Conservation (phyloP, 1,284 basidiomycete genomes). For the Amylostereum areolatum region DNA sequence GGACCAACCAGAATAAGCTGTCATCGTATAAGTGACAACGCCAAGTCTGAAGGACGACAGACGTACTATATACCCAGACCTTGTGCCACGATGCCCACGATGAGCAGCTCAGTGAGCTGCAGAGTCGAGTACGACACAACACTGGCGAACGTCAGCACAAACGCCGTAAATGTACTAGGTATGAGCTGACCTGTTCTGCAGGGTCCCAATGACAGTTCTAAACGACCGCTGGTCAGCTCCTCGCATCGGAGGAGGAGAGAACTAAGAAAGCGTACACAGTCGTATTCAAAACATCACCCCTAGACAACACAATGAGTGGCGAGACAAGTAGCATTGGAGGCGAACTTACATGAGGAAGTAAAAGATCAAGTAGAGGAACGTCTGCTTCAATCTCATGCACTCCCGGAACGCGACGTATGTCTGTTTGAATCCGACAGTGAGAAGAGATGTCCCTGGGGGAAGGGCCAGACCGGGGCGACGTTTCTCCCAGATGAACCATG, state of each 20-base stretch:
- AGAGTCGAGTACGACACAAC: constrained; percentile 63
- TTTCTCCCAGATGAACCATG: constrained; percentile 74
- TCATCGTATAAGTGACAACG: not conserved
- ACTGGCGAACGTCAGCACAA: constrained; percentile 17
- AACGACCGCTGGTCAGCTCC: not conserved
- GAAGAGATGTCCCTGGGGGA: constrained; percentile 54
- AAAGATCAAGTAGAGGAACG: constrained; percentile 68
- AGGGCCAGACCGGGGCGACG: constrained; percentile 60
- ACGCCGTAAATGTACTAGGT: constrained; percentile 5
- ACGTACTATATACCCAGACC: constrained; percentile 70
- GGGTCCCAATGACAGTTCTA: constrained; percentile 72
- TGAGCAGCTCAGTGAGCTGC: constrained; percentile 63
- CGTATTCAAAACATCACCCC: constrained; percentile 72
- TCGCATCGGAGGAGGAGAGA: not conserved
- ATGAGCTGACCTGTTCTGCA: constrained; percentile 63
- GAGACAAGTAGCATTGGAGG: not conserved
- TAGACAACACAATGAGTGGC: constrained; percentile 16
- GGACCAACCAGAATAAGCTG: constrained; percentile 73
- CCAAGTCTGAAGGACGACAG: not conserved
- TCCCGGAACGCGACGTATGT: constrained; percentile 62
- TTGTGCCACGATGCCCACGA: constrained; percentile 74
- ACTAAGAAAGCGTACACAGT: constrained; percentile 46
- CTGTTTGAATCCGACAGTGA: constrained; percentile 70
- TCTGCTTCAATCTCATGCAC: constrained; percentile 69
- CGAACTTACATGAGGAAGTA: constrained; percentile 65